A percentile compares a stretch with the other conserved stretches of the same genome.
Conservation (phyloP, 768 basidiomycete species). For the Suillus sp. region DNA sequence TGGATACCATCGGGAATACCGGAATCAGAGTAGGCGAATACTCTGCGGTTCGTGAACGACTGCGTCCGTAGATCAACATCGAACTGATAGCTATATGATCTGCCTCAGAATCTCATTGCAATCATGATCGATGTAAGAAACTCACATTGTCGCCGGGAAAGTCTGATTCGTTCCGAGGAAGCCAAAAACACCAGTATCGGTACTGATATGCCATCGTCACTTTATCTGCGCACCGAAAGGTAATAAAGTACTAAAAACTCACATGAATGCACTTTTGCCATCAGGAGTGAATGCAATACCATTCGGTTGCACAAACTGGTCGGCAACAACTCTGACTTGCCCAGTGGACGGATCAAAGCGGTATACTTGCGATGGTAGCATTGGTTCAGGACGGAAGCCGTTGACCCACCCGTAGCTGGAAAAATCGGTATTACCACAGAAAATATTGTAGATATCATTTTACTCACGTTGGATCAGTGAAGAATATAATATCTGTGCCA, state of each 20-base stretch:
- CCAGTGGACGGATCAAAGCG: slow-evolving; percentile 44
- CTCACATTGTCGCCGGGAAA: slow-evolving; percentile 29
- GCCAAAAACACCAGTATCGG: slow-evolving; percentile 25
- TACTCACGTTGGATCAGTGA: slow-evolving; percentile 64
- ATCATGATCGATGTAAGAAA: neutral
- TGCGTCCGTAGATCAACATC: slow-evolving; percentile 58
- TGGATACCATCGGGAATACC: slow-evolving; percentile 68
- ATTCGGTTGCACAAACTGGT: slow-evolving; percentile 41
- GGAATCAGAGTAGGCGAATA: slow-evolving; percentile 64
- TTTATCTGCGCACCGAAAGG: no score
- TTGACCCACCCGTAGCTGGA: slow-evolving; percentile 37
- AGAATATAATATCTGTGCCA: slow-evolving; percentile 63
- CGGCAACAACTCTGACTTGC: slow-evolving; percentile 44
- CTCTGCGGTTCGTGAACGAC: slow-evolving; percentile 54
- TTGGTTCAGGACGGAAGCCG: slow-evolving; percentile 41
- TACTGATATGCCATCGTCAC: slow-evolving; percentile 12
- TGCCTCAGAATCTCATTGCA: neutral
- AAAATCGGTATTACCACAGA: no score
- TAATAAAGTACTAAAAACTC: no score
- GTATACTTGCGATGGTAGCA: slow-evolving; percentile 48
- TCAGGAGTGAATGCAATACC: slow-evolving; percentile 40
- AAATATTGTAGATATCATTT: no score
- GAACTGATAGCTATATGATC: slow-evolving; percentile 54
- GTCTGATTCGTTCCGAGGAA: slow-evolving; percentile 24
- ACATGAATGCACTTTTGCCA: slow-evolving; percentile 34